Percentiles rank a stretch among this genome's conserved stretches.
These are phyloP conservation scores for Lodderomyces beijingensis DNA, from an alignment of 1,139 yeast genomes.

Conservation along the genomic window DNA sequence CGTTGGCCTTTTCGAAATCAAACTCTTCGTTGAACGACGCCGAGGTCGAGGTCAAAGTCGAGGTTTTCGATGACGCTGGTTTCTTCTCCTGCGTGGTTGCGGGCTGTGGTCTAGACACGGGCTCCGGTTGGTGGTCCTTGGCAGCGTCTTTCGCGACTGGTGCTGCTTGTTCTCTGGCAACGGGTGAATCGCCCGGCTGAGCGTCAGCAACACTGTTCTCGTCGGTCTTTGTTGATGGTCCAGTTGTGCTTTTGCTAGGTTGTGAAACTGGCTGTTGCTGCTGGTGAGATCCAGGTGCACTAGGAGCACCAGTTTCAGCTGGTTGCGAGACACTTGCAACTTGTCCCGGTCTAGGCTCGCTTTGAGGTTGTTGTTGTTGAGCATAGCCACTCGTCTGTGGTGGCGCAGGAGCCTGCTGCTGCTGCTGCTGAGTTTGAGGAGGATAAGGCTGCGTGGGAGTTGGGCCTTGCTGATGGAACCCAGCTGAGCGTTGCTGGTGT, in stretches of 20 bases:
- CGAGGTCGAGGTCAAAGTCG: constrained; percentile 3
- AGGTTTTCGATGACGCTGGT: constrained; percentile 1
- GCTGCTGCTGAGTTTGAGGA: constrained; percentile 2
- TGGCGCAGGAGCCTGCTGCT: constrained; percentile 9
- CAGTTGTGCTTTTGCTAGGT: constrained; percentile 11
- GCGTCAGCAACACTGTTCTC: constrained; percentile 5
- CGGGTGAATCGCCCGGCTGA: constrained; percentile 1
- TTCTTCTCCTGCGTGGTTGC: constrained; percentile 3
- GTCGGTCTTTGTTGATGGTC: constrained; percentile 11
- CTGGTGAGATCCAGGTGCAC: constrained; percentile 7
- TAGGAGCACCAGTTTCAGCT: constrained; percentile 10
- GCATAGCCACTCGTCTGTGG: constrained; percentile 6
- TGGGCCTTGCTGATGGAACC: constrained; percentile 15
- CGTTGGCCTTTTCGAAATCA: constrained; percentile 68
- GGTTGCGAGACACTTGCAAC: constrained; percentile 9
- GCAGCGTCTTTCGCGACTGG: background rate
- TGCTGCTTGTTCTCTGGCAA: too few relatives aligned
- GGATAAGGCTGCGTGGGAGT: constrained; percentile 4
- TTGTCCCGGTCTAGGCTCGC: constrained; percentile 5
- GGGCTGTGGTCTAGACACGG: constrained; percentile 13
- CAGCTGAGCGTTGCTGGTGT: constrained; percentile 7
- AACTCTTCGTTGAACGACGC: constrained; percentile 23
- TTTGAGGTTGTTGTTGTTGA: constrained; percentile 5
- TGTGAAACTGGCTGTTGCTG: constrained; percentile 6
- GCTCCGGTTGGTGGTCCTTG: constrained; percentile 8